These are phyloP conservation scores for Ascochyta clinopodiicola DNA, from an alignment of 2,329 filamentous ascomycete species.

Conservation along the genomic window DNA sequence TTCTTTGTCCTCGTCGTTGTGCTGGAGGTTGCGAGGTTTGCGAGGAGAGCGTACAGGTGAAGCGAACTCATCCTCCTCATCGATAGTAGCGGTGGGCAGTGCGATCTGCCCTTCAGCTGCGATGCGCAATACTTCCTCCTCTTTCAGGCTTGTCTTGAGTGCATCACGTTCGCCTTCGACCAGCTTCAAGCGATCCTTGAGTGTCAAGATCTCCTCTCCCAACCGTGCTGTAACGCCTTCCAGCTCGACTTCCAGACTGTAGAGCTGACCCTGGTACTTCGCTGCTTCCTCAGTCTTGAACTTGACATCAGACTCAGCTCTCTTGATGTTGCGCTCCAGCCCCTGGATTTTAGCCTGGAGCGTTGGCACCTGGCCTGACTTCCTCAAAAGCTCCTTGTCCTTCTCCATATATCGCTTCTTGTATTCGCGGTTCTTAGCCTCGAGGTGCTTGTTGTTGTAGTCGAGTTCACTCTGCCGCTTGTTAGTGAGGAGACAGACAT, in stretches of 20 bases:
- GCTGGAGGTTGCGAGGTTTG: constrained; percentile 55
- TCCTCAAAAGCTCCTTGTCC: constrained; percentile 33
- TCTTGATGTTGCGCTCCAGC: constrained; percentile 34
- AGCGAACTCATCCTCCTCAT: constrained; percentile 66
- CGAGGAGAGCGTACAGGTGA: constrained; percentile 63
- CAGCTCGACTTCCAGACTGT: constrained; percentile 55
- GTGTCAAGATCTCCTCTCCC: constrained; percentile 71
- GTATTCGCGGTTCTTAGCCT: constrained; percentile 35
- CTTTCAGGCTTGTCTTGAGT: constrained; percentile 73
- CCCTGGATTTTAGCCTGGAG: constrained; percentile 39
- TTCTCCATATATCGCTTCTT: constrained; percentile 35
- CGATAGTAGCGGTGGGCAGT: constrained; percentile 60
- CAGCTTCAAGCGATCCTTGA: constrained; percentile 67
- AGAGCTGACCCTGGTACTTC: constrained; percentile 51
- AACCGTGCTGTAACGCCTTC: constrained; percentile 67
- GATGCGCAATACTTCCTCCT: constrained; percentile 75
- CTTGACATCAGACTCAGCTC: constrained; percentile 40
- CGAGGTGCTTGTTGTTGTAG: constrained; percentile 30
- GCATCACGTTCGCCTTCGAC: constrained; percentile 78
- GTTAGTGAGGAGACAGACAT: not conserved
- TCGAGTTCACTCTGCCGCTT: constrained; percentile 30
- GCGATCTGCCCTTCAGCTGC: constrained; percentile 75
- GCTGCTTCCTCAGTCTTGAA: constrained; percentile 43
- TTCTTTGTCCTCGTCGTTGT: constrained; percentile 53
- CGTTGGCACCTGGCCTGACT: constrained; percentile 32